A percentile compares a stretch with the other conserved stretches of the same genome.
Conservation (phyloP, 495 filamentous ascomycete species). For the Jackrogersella minutella region DNA sequence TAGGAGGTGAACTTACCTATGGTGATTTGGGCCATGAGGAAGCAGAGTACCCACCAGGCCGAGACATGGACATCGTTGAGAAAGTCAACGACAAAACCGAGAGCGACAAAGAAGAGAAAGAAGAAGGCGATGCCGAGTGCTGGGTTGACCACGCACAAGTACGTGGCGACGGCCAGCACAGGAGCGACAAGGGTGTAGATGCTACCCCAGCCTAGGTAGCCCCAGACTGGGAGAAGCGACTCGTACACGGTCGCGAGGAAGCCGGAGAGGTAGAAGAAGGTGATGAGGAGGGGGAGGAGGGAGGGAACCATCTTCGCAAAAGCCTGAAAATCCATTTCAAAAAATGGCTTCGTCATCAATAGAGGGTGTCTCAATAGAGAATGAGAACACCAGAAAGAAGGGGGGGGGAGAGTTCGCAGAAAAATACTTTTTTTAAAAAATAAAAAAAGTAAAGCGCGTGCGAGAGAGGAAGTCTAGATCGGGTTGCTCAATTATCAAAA, state of each 20-base stretch:
- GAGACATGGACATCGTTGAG: not conserved
- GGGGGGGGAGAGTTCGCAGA: too few species aligned
- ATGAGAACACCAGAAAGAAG: too few species aligned
- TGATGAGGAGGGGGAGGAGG: not conserved
- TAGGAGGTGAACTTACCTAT: constrained; percentile 5
- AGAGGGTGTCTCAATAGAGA: too few species aligned
- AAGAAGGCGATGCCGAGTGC: not conserved
- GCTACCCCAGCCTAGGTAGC: not conserved
- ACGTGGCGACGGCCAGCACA: not conserved
- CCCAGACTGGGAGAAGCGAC: not conserved
- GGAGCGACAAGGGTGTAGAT: not conserved
- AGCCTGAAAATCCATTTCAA: not conserved
- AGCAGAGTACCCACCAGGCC: not conserved
- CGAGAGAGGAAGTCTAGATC: too few species aligned
- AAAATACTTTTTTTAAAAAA: too few species aligned
- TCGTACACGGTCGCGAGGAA: too few species aligned
- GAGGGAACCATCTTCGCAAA: not conserved
- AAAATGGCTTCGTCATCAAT: too few species aligned
- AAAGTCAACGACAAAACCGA: not conserved
- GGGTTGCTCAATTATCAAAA: too few species aligned
- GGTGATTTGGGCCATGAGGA: constrained; percentile 4
- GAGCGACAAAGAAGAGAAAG: not conserved
- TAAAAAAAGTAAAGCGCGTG: too few species aligned
- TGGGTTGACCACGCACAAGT: constrained; percentile 3
- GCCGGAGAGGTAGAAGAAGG: not conserved